A percentile compares a stretch with the other conserved stretches of the same genome.
Evolutionary conservation across 2,329 filamentous ascomycete genomes (phyloP).

Genomic region (Aspergillus chevalieri): DNA sequence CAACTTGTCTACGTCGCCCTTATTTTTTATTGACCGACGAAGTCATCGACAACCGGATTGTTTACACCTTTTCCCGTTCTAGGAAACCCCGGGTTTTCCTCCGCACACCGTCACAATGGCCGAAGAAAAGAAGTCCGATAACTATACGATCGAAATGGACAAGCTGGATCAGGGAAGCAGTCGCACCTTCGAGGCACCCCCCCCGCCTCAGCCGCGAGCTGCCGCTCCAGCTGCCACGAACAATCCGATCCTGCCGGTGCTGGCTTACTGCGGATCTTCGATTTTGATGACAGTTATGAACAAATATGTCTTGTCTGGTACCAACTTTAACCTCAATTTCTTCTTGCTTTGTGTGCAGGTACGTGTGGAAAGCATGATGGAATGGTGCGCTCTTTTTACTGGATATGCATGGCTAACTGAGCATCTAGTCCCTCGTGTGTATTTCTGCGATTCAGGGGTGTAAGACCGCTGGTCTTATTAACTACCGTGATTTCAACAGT

Average conservation of each 20-base stretch:
- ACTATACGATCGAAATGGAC: constrained; percentile 66
- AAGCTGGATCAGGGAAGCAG: constrained; percentile 47
- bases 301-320: constrained; percentile 93
- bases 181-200: constrained; percentile 41
- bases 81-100: neutral
- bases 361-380: constrained; percentile 29
- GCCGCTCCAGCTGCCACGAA: constrained; percentile 53
- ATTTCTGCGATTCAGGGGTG: constrained; percentile 74
- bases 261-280: constrained; percentile 90
- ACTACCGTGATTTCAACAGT: constrained; percentile 73
- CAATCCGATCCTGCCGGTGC: constrained; percentile 71
- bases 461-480: constrained; percentile 77
- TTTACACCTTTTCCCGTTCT: constrained; percentile 1
- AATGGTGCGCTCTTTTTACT: neutral
- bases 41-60: no score
- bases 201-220: constrained; percentile 33
- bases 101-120: constrained; percentile 51
- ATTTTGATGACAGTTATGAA: constrained; percentile 99
- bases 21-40: no score
- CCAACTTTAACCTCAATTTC: constrained; percentile 91
- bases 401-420: constrained; percentile 5
- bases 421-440: constrained; percentile 72
- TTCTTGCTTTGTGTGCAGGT: constrained; percentile 92
- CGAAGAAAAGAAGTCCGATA: constrained; percentile 81
- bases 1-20: no score